Evolutionary conservation across 2,329 filamentous ascomycete species (phyloP).

Genomic region (Fusarium circinatum): DNA sequence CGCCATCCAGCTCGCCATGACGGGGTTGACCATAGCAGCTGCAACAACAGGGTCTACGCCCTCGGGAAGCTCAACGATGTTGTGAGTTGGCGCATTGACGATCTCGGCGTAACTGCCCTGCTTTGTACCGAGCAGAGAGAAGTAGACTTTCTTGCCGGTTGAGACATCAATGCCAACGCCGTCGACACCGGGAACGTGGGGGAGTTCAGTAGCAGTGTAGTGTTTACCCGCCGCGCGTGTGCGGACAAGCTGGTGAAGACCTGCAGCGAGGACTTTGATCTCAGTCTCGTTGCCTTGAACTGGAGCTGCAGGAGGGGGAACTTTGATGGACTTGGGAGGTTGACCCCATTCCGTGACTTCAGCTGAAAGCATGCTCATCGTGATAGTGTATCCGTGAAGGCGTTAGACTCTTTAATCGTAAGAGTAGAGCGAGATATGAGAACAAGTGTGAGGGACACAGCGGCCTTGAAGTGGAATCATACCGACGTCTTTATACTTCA

Average conservation of each 20-base stretch:
- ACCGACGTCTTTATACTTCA: constrained; percentile 24
- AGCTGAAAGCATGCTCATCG: constrained; percentile 50
- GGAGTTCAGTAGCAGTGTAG: constrained; percentile 60
- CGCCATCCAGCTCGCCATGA: constrained; percentile 68
- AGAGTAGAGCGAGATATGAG: not conserved
- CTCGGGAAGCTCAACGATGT: constrained; percentile 55
- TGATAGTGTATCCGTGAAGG: not conserved
- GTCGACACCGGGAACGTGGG: constrained; percentile 64
- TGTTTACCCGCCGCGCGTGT: constrained; percentile 64
- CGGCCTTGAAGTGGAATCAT: not conserved
- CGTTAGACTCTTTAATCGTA: no score
- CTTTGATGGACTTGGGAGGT: constrained; percentile 42
- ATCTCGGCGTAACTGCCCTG: constrained; percentile 58
- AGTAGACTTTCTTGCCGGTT: constrained; percentile 62
- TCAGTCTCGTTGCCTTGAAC: constrained; percentile 52
- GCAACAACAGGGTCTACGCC: constrained; percentile 59
- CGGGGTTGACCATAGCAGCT: constrained; percentile 66
- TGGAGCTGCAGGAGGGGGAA: constrained; percentile 51
- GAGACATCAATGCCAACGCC: constrained; percentile 59
- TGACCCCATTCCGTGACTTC: constrained; percentile 54
- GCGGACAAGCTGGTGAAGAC: constrained; percentile 64
- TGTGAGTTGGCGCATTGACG: constrained; percentile 57
- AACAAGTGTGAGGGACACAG: not conserved
- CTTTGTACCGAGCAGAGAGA: constrained; percentile 50
- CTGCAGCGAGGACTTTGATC: constrained; percentile 62